Evolutionary conservation across 306 rosid species (phyloP).

Genomic region (Canavalia gladiata): DNA sequence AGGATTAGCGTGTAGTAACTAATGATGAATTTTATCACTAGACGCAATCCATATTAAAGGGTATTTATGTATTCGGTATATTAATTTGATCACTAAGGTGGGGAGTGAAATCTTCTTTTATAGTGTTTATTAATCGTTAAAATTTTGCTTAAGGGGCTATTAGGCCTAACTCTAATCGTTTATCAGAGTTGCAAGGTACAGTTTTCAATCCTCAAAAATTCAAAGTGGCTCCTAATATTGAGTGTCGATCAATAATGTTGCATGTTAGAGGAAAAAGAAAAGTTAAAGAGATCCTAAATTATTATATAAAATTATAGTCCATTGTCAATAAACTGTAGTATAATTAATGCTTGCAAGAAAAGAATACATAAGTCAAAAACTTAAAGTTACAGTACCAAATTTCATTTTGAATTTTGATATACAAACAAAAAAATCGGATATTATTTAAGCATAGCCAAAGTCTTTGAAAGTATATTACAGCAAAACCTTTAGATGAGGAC

Average conservation of each 20-base stretch:
- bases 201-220: background rate
- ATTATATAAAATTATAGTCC: conserved; percentile 11
- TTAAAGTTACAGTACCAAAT: background rate
- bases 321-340: conserved; percentile 5
- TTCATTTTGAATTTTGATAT: background rate
- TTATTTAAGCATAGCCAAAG: background rate
- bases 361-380: conserved; percentile 8
- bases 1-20: too few species aligned
- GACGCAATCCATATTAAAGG: too few species aligned
- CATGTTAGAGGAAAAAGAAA: background rate
- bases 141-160: background rate
- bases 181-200: background rate
- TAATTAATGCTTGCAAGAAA: conserved; percentile 35
- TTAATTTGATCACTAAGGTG: background rate
- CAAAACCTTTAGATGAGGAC: background rate
- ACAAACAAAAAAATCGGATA: background rate
- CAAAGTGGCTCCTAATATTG: background rate
- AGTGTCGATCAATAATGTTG: background rate
- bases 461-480: background rate
- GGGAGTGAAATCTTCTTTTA: background rate
- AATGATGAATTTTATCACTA: too few species aligned
- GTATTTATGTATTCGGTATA: too few species aligned
- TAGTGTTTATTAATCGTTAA: background rate
- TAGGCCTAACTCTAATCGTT: background rate
- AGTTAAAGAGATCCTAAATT: background rate